Evolutionary conservation across 2,329 filamentous ascomycete genomes (phyloP), one percentile per base, ranked within the genome.

Genomic region (Colletotrichum plurivorum): DNA sequence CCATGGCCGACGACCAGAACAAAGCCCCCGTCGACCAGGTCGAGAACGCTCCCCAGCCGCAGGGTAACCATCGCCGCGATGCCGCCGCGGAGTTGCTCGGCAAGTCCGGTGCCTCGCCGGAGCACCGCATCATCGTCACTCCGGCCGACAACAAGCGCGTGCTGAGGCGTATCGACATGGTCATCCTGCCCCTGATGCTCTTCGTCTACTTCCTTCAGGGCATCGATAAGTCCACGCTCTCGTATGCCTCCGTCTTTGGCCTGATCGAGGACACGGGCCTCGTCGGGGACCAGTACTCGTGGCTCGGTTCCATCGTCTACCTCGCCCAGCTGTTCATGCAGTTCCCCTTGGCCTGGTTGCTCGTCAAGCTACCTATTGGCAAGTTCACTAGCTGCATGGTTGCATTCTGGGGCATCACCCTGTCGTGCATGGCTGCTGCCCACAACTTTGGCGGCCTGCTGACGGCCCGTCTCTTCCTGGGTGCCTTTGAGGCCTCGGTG

Each of bases 211-310:
- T 89, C 73, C 82, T 91, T 0, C 89, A 92, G 71, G 85, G 63
- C n/a, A 63, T 71, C 43, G 69, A 72, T 62, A 72, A 72, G 64
- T 63, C 70, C 10, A 72, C 70, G 12, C 69, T 72, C 48, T 56
- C 68, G 2, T 92, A 91, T 73, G 88, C 88, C 3, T 90, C 89
- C 0, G 86, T 91, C 12, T 91, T 91, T 72, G 89, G 89, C 2
- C 81, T 92, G 12, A 85, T 89, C 39, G 80, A 89, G 59, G 87
- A 90, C 74, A 85, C 88, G 0, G 75, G 84, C 48, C 84, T 92
- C 1, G 78, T 84, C 9, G 88, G 88, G 16, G 81, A 88, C 56
- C 83, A 91, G 82, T 84, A 81, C 72, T 90, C 88, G 2, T 90
- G 88, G 88, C 84, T 91, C 0, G 87, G 88, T 0, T 89, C 87